Evolutionary conservation across 2,329 filamentous ascomycete species (phyloP).

Genomic region (Conoideocrella luteorostrata): DNA sequence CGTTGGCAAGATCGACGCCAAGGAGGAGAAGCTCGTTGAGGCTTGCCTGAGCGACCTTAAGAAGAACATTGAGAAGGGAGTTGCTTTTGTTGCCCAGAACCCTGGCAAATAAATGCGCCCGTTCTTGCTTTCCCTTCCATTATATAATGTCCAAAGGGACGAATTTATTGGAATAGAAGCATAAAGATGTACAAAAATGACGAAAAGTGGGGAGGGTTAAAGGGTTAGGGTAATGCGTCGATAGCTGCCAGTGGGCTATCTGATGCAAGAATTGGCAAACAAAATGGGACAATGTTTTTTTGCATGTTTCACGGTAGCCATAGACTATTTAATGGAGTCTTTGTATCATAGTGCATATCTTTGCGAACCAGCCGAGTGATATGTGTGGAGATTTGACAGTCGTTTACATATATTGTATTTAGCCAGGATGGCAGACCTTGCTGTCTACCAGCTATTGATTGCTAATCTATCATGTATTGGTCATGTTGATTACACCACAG

Average conservation of each 20-base stretch:
- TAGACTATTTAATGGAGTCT: conserved; percentile 9
- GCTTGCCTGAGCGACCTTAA: conserved; percentile 77
- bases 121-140: not conserved
- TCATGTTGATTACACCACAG: too few species aligned
- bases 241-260: too few species aligned
- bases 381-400: too few species aligned
- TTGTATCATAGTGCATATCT: conserved; percentile 6
- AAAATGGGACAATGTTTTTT: conserved; percentile 1
- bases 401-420: not conserved
- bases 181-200: conserved; percentile 8
- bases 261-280: conserved; percentile 2
- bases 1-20: conserved; percentile 74
- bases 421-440: too few species aligned
- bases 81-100: conserved; percentile 53
- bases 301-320: conserved; percentile 5
- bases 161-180: not conserved
- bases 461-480: too few species aligned
- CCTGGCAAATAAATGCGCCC: conserved; percentile 46
- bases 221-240: not conserved
- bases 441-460: too few species aligned
- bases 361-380: too few species aligned
- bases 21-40: conserved; percentile 86
- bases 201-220: not conserved
- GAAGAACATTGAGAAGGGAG: conserved; percentile 94
- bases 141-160: not conserved